Base-by-base conservation (phyloP, 2,329 filamentous ascomycete species). In the Catunica adiposa region DNA sequence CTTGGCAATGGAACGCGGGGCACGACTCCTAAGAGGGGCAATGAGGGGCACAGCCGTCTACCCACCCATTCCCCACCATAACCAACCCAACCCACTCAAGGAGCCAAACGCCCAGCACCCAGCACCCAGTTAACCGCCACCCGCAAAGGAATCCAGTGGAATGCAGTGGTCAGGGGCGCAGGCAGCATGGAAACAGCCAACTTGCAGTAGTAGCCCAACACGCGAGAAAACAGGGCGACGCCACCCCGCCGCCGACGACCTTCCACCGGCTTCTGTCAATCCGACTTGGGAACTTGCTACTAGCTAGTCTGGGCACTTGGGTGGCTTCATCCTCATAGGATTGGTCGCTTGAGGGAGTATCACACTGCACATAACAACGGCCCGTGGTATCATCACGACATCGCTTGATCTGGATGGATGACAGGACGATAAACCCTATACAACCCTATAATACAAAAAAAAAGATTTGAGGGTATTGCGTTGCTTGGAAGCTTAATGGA, bases 121-220 rank as follows among this genome's bases (percentile, higher is more conserved):
- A 23, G 17, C 44, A 7, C 7, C n/a, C 40, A 11, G 20, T n/a
- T 25, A 26, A 42, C 23, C 17, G 40, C 37, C 23, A 46, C 25
- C 29, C n/a, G 44, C 17, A 42, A 48, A 14, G 17, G 29, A 50
- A 46, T 29, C 51, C 44, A 37, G 53, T 34, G 44, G 29, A 50
- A 38, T 38, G 40, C 55, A 56, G 48, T 40, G 54, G 54, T 42
- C 20, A 56, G 54, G 54, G 54, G 53, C 55, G 55, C 34, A 48
- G 55, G 51, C 50, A 29, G 46, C 50, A 29, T 26, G 38, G 38
- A 38, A 50, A 5, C 29, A 34, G 5, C 29, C 29, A n/a, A 34
- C 29, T 34, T 56, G 55, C 55, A 51, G 46, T 37, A 40, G 34
- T 40, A 40, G 29, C 29, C 5, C 29, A 34, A 29, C 17, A 29